Evolutionary conservation across 1,284 basidiomycete genomes (phyloP), one percentile per base, ranked within the genome.

Genomic region (Porphyrellus sp.): DNA sequence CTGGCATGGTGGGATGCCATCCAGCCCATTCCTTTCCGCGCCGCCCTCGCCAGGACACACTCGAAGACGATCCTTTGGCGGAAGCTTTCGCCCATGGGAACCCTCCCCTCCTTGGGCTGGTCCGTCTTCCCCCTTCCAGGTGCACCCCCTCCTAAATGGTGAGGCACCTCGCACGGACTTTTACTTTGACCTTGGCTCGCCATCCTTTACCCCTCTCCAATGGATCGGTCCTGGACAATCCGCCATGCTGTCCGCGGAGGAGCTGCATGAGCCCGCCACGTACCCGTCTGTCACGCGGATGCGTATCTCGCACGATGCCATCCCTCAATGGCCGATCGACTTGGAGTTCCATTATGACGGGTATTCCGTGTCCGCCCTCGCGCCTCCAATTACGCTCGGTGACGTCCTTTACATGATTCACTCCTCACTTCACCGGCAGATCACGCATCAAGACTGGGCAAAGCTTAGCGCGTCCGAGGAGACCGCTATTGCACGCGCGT

Each of bases 311-410:
- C 82, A 79, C 63, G 81, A 86, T 51, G 58, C 64, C 9, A 71
- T 85, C 38, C 80, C 81, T 0, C 64, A 79, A 28, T 88, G 85
- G 85, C 80, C 82, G 16, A 74, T 87, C 51, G 75, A 78, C 50
- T 64, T 89, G 51, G 66, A 73, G 51, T 77, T 71, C 46, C 70
- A 72, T 12, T 59, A 68, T 42, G 59, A 63, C 9, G 60, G 46
- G 28, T 61, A 60, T 38, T 42, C 56, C 11, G 28, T 8, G 8
- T 38, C 56, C 6, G 30, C 23, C 30, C 56, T 55, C 25, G 46
- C 66, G 13, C 72, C 73, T 6, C 80, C 81, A 4, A 79, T 88
- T 60, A 78, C 75, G 1, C 67, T 87, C 5, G 76, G 77, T 30
- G 85, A 86, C 56, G 73, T 87, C 27, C 68, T 88, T 31, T 64